Conservation (phyloP, 2,329 filamentous ascomycete species). For the Fusarium oligoseptatum region DNA sequence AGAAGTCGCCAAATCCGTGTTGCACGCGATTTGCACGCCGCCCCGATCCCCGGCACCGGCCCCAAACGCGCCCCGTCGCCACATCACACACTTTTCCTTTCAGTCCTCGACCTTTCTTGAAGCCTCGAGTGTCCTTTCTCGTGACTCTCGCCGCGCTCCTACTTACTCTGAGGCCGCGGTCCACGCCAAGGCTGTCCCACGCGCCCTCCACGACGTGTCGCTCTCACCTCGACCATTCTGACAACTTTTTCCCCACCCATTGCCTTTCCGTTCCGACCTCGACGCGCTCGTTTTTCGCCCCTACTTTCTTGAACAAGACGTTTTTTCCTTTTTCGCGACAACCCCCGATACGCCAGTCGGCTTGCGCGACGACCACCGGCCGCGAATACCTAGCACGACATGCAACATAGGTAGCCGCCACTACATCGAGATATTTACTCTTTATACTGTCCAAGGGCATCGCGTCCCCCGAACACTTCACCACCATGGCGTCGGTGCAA, state of each 20-base stretch:
- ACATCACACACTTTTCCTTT: conserved; percentile 61
- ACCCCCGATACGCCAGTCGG: conserved; percentile 19
- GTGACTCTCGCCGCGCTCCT: conserved; percentile 43
- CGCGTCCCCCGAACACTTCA: conserved; percentile 41
- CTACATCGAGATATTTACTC: conserved; percentile 42
- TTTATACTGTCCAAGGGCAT: conserved; percentile 40
- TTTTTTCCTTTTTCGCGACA: conserved; percentile 47
- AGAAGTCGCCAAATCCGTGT: conserved; percentile 65
- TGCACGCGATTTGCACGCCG: conserved; percentile 68
- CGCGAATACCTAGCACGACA: conserved; percentile 51
- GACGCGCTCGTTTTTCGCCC: conserved; percentile 46
- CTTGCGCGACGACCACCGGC: conserved; percentile 42
- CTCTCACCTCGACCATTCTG: conserved; percentile 39
- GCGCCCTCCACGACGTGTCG: conserved; percentile 48
- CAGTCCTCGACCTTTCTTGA: conserved; percentile 45
- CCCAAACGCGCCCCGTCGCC: conserved; percentile 57
- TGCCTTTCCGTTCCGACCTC: conserved; percentile 33
- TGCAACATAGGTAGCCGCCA: conserved; percentile 53
- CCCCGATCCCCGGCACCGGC: conserved; percentile 56
- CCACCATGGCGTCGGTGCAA: conserved; percentile 85
- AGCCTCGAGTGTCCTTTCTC: conserved; percentile 41
- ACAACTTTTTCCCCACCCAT: conserved; percentile 31
- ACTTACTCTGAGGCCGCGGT: conserved; percentile 37
- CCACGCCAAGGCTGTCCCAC: conserved; percentile 42
- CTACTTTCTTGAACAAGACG: conserved; percentile 29